phyloP scores from a whole-genome alignment of 2,329 filamentous ascomycete species.

The Ramularia endophylla region DNA sequence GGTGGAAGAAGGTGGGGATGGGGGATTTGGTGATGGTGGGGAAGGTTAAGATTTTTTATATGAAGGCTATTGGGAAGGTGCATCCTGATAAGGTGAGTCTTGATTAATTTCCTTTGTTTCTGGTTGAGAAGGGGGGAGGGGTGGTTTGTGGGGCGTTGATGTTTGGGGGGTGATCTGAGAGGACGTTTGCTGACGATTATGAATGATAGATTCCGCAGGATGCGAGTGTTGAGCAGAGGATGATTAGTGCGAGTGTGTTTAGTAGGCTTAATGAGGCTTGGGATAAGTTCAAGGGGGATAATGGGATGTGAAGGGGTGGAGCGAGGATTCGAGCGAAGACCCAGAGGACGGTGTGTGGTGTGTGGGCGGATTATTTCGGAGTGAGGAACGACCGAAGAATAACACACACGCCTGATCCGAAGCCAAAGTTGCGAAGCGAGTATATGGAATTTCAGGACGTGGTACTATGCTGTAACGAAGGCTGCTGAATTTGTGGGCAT shows the following conservation, averaged over 20 bases:
- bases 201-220: slow-evolving; percentile 52
- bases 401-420: too few relatives aligned
- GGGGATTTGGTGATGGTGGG: slow-evolving; percentile 86
- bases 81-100: slow-evolving; percentile 93
- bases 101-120: background rate
- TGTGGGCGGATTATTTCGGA: too few relatives aligned
- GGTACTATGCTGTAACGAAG: too few relatives aligned
- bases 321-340: too few relatives aligned
- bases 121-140: background rate
- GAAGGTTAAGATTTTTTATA: slow-evolving; percentile 96
- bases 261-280: slow-evolving; percentile 61
- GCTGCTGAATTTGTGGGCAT: too few relatives aligned
- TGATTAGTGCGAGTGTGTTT: slow-evolving; percentile 62
- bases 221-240: slow-evolving; percentile 61
- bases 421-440: too few relatives aligned
- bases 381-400: too few relatives aligned
- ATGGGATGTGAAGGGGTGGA: slow-evolving; percentile 52
- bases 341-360: too few relatives aligned
- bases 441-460: too few relatives aligned
- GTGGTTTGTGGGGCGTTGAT: too few relatives aligned
- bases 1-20: slow-evolving; percentile 96
- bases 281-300: slow-evolving; percentile 63
- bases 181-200: slow-evolving; percentile 14
- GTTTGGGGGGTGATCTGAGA: too few relatives aligned
- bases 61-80: slow-evolving; percentile 98